phyloP scores from a whole-genome alignment of 176 grass and related monocot species.

The Aegilops longissima region DNA sequence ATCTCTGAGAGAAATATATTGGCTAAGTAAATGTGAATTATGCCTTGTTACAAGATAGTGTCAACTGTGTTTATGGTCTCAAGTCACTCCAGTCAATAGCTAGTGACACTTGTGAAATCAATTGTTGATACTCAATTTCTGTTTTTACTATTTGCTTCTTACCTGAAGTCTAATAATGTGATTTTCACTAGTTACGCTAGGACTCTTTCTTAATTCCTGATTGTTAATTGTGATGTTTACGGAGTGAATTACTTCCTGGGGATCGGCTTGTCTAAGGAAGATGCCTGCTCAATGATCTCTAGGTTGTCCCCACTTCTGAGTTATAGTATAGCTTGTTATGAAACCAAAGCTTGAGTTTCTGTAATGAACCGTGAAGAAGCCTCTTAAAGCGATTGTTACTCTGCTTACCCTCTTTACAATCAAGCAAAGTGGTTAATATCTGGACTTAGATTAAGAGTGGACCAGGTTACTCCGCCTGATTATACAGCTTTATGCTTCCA shows the following conservation, averaged over 20 bases:
- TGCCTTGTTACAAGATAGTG: too few species aligned
- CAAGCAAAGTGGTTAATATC: constrained; percentile 20
- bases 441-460: neutral
- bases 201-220: neutral
- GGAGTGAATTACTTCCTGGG: constrained; percentile 63
- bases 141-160: neutral
- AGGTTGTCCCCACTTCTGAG: constrained; percentile 77
- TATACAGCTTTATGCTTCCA: constrained; percentile 18
- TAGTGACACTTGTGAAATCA: neutral
- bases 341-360: constrained; percentile 75
- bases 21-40: too few species aligned
- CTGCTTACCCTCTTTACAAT: constrained; percentile 30
- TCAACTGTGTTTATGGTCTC: too few species aligned
- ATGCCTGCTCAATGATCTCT: constrained; percentile 81
- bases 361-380: constrained; percentile 67
- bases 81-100: neutral
- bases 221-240: constrained; percentile 24
- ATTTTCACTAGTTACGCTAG: neutral
- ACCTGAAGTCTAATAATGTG: neutral
- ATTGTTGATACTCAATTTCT: neutral
- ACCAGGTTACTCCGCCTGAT: neutral
- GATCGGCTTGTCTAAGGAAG: constrained; percentile 60
- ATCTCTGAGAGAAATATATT: too few species aligned
- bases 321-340: constrained; percentile 71
- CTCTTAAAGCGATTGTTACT: constrained; percentile 57